Evolutionary conservation across 768 basidiomycete genomes (phyloP), one percentile per base, ranked within the genome.

Genomic region (Tricholoma bakamatsutake): DNA sequence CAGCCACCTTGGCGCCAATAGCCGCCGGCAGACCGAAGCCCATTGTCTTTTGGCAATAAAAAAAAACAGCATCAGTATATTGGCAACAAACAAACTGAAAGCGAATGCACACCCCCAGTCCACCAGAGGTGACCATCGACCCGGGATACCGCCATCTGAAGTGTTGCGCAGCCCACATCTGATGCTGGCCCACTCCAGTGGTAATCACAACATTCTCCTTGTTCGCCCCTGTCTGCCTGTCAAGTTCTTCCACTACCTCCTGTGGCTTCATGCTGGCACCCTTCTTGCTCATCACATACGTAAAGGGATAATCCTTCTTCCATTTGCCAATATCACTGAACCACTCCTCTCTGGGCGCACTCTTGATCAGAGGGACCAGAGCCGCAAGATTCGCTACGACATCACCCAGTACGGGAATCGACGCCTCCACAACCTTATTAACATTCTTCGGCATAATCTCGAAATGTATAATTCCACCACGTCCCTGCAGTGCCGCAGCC

Each of bases 131-230:
- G 53, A 96, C 85, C 87, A 98, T 80, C 46, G 90, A 80, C 40
- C 86, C 80, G 0, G 97, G 97, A 49, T 87, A 74, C 58, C 74
- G 88, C 95, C 95, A 99, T 56, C 95, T 79, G 73, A 83, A 98
- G 69, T 87, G 79, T 70, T 99, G 97, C 40, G 91, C 92, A 1
- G 96, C 96, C 94, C 93, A 98, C 97, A 98, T 98, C 73, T 99
- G 96, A 74, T 98, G 97, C 69, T 99, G 97, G 7, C 97, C 97
- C 18, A 99, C 97, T 62, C 97, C 97, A 13, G 97, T 99, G 10
- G 92, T 72, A 52, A 99, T 73, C 65, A 99, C 73, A 37, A 97
- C 81, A 21, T 98, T 84, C 55, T 91, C 88, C 75, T 98, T 96
- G 70, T 76, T 81, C 57, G 88, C 78, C 48, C 75, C 76, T n/a